Evolutionary conservation across 805 yeast genomes (phyloP).

Genomic region (Wickerhamomyces chambardii): DNA sequence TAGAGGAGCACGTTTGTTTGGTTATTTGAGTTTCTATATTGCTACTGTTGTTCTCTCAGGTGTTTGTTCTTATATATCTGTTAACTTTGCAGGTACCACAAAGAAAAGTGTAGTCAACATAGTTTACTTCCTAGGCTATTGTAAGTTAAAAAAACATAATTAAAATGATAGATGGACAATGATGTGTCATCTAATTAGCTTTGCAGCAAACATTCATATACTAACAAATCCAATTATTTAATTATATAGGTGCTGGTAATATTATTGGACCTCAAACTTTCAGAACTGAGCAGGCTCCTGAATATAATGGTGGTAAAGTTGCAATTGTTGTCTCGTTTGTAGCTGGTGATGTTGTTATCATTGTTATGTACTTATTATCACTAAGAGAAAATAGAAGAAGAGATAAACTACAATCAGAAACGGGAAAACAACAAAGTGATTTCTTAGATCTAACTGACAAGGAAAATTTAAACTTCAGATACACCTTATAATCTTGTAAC

Average conservation of each 20-base stretch:
- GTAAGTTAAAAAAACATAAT: no score
- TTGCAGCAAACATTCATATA: no score
- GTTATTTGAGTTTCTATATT: slow-evolving; percentile 12
- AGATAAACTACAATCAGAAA: slow-evolving; percentile 21
- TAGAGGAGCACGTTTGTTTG: background rate
- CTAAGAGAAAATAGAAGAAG: slow-evolving; percentile 32
- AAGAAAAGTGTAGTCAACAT: slow-evolving; percentile 57
- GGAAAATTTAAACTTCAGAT: slow-evolving; percentile 29
- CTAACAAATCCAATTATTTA: no score
- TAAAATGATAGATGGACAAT: no score
- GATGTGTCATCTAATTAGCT: no score
- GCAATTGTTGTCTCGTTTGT: slow-evolving; percentile 40
- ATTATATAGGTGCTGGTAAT: slow-evolving; percentile 62
- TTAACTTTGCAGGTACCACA: slow-evolving; percentile 66
- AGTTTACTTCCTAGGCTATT: slow-evolving; percentile 52
- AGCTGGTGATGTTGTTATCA: slow-evolving; percentile 26
- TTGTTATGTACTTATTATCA: slow-evolving; percentile 19
- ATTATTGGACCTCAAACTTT: slow-evolving; percentile 71
- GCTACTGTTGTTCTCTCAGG: slow-evolving; percentile 26
- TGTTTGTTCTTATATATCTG: slow-evolving; percentile 27
- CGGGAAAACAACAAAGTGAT: slow-evolving; percentile 25
- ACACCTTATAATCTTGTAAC: slow-evolving; percentile 10
- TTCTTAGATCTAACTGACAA: slow-evolving; percentile 39
- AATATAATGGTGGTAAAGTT: slow-evolving; percentile 45
- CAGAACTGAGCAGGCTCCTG: slow-evolving; percentile 46